phyloP scores from a whole-genome alignment of 2,329 filamentous ascomycete species.

The Trichoderma oligosporum region DNA sequence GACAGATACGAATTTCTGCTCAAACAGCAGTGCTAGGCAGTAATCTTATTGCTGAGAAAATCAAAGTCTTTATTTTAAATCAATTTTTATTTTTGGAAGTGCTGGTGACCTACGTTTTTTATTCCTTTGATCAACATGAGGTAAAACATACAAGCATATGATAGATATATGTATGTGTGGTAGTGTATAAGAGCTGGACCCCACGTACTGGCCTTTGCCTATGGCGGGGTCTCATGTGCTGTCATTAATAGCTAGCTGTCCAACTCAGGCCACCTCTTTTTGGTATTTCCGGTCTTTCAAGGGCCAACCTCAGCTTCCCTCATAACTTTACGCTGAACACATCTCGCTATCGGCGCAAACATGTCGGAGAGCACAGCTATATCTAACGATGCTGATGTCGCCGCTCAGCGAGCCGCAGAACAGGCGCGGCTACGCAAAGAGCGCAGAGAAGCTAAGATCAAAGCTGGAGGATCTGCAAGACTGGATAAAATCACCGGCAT shows the following conservation, averaged over 20 bases:
- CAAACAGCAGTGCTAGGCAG: no score
- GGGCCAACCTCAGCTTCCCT: neutral
- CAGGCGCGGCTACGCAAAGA: slow-evolving; percentile 75
- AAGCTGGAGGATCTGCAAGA: slow-evolving; percentile 63
- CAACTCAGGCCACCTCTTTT: neutral
- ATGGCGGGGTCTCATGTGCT: slow-evolving; percentile 5
- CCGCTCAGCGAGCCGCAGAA: slow-evolving; percentile 52
- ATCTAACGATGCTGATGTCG: slow-evolving; percentile 41
- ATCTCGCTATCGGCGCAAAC: neutral
- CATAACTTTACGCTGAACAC: neutral
- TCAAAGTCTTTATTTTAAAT: no score
- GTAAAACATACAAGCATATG: no score
- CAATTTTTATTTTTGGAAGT: no score
- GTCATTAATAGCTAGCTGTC: neutral
- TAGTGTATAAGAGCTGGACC: neutral
- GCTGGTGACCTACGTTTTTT: no score
- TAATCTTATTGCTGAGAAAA: no score
- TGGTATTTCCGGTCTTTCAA: neutral
- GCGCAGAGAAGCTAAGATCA: slow-evolving; percentile 74
- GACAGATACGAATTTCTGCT: no score
- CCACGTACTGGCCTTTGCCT: no score
- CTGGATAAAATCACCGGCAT: slow-evolving; percentile 73
- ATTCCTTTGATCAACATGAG: no score
- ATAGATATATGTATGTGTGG: no score
- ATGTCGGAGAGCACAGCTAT: slow-evolving; percentile 41